These are phyloP conservation scores for Cryphonectria nitschkei DNA, from an alignment of 2,329 filamentous ascomycete species.

Conservation along the genomic window DNA sequence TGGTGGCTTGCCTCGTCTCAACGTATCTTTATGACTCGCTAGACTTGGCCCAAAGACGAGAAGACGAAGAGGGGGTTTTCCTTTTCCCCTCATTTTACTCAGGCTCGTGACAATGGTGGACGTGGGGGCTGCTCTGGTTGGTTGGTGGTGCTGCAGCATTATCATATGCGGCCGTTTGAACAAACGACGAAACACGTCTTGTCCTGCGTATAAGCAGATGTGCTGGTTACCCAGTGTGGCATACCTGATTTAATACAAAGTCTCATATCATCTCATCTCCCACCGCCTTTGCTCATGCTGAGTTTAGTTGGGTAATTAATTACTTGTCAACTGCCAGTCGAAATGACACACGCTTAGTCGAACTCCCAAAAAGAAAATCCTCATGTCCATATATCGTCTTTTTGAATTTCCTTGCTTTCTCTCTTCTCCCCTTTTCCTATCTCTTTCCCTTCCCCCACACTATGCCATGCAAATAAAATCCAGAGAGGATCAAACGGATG, in stretches of 20 bases:
- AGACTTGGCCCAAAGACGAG: not conserved
- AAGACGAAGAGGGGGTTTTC: not conserved
- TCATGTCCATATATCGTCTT: slow-evolving; percentile 34
- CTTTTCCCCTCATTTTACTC: not conserved
- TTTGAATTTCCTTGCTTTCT: slow-evolving; percentile 15
- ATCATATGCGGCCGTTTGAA: not conserved
- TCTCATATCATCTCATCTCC: not conserved
- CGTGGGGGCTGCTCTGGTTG: too few relatives aligned
- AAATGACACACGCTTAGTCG: not conserved
- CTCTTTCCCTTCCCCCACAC: slow-evolving; percentile 33
- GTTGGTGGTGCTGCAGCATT: not conserved
- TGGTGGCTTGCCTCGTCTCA: too few relatives aligned
- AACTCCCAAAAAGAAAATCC: slow-evolving; percentile 23
- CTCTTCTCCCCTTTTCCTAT: slow-evolving; percentile 32
- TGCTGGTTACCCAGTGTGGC: not conserved
- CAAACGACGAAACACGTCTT: too few relatives aligned
- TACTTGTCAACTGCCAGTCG: not conserved
- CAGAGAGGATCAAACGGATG: slow-evolving; percentile 18
- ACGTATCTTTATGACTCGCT: too few relatives aligned
- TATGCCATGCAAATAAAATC: slow-evolving; percentile 29
- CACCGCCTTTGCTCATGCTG: not conserved
- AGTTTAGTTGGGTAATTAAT: not conserved
- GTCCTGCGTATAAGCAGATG: too few relatives aligned
- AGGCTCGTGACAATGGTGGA: not conserved
- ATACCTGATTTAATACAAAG: too few relatives aligned